Percentiles rank a stretch among this genome's conserved stretches.
Evolutionary conservation across 257 asterid genomes (phyloP).

Genomic region (Solanum tarapatanum): DNA sequence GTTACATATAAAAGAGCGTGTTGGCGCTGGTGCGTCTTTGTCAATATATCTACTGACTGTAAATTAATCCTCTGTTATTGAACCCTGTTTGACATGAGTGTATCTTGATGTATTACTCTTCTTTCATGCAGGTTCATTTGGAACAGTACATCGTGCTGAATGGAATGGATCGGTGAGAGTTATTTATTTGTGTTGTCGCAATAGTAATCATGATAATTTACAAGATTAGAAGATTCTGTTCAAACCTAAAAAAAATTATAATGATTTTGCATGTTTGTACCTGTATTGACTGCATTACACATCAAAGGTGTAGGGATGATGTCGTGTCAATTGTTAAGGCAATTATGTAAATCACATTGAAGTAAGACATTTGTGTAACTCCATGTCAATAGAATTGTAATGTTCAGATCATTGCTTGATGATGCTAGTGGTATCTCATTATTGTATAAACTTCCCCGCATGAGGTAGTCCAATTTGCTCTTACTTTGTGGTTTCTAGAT

Average conservation of each 20-base stretch:
- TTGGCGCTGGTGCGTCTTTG: conserved; percentile 70
- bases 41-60: background rate
- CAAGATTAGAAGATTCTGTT: background rate
- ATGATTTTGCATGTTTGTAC: background rate
- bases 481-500: background rate
- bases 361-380: background rate
- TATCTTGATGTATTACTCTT: background rate
- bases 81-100: background rate
- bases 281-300: background rate
- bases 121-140: conserved; percentile 68
- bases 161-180: conserved; percentile 96
- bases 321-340: background rate
- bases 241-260: background rate
- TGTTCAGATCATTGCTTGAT: background rate
- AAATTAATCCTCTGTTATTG: background rate
- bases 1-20: conserved; percentile 77
- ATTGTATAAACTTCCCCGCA: background rate
- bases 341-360: background rate
- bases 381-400: background rate
- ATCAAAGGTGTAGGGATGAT: background rate
- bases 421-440: background rate
- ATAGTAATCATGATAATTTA: background rate
- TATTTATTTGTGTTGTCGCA: background rate
- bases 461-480: background rate
- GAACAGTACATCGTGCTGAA: conserved; percentile 98